A percentile compares a stretch with the other conserved stretches of the same genome.
These are phyloP conservation scores for Fusarium pilosicola DNA, from an alignment of 2,329 filamentous ascomycete species.

Conservation along the genomic window DNA sequence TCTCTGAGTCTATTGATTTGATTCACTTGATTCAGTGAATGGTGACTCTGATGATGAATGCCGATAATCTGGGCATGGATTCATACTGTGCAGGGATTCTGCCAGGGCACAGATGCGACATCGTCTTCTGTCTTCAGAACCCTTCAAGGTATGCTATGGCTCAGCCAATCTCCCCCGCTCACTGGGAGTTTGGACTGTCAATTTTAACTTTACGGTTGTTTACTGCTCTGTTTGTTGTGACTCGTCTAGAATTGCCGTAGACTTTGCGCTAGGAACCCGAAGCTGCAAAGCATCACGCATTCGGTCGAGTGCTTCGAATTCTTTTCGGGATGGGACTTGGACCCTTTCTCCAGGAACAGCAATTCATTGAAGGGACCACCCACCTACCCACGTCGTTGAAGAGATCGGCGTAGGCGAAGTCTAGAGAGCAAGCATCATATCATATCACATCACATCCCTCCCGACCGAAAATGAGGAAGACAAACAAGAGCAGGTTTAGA, in stretches of 20 bases:
- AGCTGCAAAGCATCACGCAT: conserved; percentile 11
- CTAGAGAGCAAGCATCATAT: conserved; percentile 10
- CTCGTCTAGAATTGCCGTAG: conserved; percentile 17
- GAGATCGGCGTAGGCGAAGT: conserved; percentile 36
- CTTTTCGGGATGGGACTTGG: conserved; percentile 2
- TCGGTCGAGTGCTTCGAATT: conserved; percentile 7
- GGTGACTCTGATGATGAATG: conserved; percentile 18
- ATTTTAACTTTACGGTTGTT: conserved; percentile 10
- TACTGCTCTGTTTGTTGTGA: conserved; percentile 6
- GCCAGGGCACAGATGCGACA: conserved; percentile 27
- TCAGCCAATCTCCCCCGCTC: conserved; percentile 12
- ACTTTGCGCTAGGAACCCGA: conserved; percentile 26
- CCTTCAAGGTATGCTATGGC: conserved; percentile 21
- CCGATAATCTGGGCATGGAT: conserved; percentile 24
- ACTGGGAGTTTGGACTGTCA: neutral
- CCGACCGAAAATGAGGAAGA: conserved; percentile 17
- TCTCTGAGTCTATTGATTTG: neutral
- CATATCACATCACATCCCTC: neutral
- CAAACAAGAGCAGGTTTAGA: conserved; percentile 22
- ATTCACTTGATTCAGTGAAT: conserved; percentile 13
- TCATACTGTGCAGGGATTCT: conserved; percentile 11
- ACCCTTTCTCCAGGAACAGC: conserved; percentile 17
- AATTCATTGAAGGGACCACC: conserved; percentile 3
- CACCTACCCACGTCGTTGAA: conserved; percentile 12
- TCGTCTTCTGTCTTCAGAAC: conserved; percentile 10